These are phyloP conservation scores for Stellera chamaejasme DNA, from an alignment of 345 rosid species.

Conservation along the genomic window DNA sequence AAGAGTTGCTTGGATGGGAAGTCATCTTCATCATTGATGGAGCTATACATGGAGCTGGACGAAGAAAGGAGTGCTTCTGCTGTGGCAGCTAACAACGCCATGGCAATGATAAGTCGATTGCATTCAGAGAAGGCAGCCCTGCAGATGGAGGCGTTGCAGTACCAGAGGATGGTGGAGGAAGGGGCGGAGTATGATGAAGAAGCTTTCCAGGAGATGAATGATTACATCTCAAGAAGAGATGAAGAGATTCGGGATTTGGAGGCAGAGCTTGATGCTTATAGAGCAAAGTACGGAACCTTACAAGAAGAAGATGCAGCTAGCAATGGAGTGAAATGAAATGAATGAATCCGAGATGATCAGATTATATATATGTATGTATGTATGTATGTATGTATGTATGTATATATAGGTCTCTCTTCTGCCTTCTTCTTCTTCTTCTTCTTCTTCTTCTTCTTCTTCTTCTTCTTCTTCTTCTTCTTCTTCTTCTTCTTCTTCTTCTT, in stretches of 20 bases:
- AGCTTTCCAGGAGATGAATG: conserved; percentile 53
- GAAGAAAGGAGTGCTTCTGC: conserved; percentile 90
- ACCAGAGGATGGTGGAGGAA: conserved; percentile 98
- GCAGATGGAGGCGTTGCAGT: conserved; percentile 97
- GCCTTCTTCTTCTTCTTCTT: too few species aligned
- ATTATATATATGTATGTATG: too few species aligned
- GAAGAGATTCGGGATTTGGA: conserved; percentile 50
- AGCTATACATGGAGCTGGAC: conserved; percentile 78
- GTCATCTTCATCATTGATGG: conserved; percentile 39
- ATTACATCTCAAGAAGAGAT: conserved; percentile 46
- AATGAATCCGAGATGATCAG: too few species aligned
- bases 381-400: too few species aligned
- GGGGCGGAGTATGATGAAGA: conserved; percentile 91
- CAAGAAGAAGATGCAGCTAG: conserved; percentile 18
- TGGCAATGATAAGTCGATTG: conserved; percentile 90
- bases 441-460: too few species aligned
- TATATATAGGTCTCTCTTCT: too few species aligned
- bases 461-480: too few species aligned
- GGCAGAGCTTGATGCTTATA: conserved; percentile 61
- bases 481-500: too few species aligned
- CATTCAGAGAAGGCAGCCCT: conserved; percentile 88
- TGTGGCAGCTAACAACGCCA: conserved; percentile 86
- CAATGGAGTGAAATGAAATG: not conserved
- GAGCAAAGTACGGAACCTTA: conserved; percentile 44
- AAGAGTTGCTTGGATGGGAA: not conserved